Conservation (phyloP, 768 basidiomycete genomes). For the Amanita molliuscula region DNA sequence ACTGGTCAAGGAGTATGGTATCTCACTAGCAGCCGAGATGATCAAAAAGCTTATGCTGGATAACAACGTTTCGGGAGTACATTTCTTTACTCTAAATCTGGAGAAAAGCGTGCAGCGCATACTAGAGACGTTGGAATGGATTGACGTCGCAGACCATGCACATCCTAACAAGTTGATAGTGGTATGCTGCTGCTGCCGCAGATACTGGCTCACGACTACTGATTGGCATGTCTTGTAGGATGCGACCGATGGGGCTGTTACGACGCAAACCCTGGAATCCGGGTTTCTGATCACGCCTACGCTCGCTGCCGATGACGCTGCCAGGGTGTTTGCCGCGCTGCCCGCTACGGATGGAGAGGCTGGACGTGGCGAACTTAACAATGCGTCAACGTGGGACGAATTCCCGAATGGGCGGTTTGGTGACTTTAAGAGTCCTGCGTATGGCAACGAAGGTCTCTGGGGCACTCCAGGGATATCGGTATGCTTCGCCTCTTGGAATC, state of each 20-base stretch:
- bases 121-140: conserved; percentile 73
- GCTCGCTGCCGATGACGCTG: conserved; percentile 54
- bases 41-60: conserved; percentile 48
- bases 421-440: conserved; percentile 95
- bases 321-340: conserved; percentile 39
- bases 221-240: conserved; percentile 21
- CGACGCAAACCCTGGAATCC: conserved; percentile 17
- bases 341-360: conserved; percentile 43
- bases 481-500: neutral
- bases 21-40: conserved; percentile 74
- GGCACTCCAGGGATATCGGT: conserved; percentile 58
- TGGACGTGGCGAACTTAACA: conserved; percentile 65
- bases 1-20: conserved; percentile 91
- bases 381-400: conserved; percentile 83
- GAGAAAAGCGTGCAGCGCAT: conserved; percentile 90
- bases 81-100: conserved; percentile 94
- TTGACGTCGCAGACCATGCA: conserved; percentile 26
- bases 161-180: conserved; percentile 57
- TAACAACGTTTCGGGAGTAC: conserved; percentile 62
- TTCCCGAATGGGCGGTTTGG: conserved; percentile 99
- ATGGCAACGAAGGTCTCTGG: conserved; percentile 73
- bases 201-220: neutral
- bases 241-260: conserved; percentile 22
- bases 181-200: conserved; percentile 29
- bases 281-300: conserved; percentile 51